These are phyloP conservation scores for Cutaneotrichosporon dermatis DNA, from an alignment of 1,284 basidiomycete species.

Conservation along the genomic window DNA sequence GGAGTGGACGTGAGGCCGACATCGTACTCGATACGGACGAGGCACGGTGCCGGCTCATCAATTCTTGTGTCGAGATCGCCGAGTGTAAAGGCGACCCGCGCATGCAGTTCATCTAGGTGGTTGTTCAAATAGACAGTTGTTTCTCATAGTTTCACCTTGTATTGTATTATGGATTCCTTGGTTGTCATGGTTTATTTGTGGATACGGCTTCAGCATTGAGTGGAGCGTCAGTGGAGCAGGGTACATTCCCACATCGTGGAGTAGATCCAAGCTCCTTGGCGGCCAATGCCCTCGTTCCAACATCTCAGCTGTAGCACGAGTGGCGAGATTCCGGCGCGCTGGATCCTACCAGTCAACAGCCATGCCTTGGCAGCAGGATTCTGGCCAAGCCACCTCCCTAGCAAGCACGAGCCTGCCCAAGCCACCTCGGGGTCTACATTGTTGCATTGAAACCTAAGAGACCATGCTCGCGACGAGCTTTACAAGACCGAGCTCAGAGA, in stretches of 20 bases:
- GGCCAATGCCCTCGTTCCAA: no score
- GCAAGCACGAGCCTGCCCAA: no score
- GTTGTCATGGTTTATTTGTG: no score
- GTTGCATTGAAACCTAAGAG: constrained; percentile 1
- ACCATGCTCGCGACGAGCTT: neutral
- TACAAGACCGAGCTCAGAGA: constrained; percentile 1
- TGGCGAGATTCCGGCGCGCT: no score
- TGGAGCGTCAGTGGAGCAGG: no score
- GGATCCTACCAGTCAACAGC: no score
- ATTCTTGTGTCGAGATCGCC: neutral
- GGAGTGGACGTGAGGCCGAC: neutral
- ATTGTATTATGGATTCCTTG: neutral
- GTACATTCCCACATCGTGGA: no score
- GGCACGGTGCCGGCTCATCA: neutral
- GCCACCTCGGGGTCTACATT: neutral
- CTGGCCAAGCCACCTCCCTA: no score
- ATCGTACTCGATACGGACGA: constrained; percentile 3
- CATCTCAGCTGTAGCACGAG: no score
- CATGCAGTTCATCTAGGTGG: constrained; percentile 1
- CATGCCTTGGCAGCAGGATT: no score
- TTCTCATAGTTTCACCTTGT: neutral
- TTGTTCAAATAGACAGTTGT: neutral
- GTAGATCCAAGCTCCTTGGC: no score
- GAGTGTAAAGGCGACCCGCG: neutral
- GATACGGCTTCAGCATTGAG: no score